Evolutionary conservation across 768 basidiomycete species (phyloP), one percentile per base, ranked within the genome.

Genomic region (Termitomyces sp.): DNA sequence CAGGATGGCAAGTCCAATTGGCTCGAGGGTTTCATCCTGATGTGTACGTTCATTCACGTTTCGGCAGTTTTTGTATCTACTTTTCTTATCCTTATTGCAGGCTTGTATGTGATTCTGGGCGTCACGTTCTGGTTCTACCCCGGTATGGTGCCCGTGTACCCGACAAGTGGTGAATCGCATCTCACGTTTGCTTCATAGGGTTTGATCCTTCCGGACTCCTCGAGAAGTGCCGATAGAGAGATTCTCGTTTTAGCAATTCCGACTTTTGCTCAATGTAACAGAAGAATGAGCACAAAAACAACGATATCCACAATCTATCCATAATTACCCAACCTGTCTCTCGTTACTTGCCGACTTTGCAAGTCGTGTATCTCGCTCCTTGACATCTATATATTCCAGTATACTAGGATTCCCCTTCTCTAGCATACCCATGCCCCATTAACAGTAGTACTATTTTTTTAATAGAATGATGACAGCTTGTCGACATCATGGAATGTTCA

Each of bases 1-100:
- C 81, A 84, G 50, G 95, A 97, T 63, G 93, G 93, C 13, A 89
- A 85, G 67, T 90, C 87, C 30, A 96, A 95, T 69, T 97, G 94
- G 77, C 77, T 97, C n/a, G 94, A 96, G 70, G 92, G 91, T 3
- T 76, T 79, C 64, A 72, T 81, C 36, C 63, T 93, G 24, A 86
- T 89, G 77, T 81, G 86, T 84, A 69, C 60, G 81, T 73, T 3
- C 36, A 46, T 46, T 30, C 26, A 38, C 43, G 26, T 30, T 49
- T 51, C 35, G 13, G 14, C 8, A 38, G n/a, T 52, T n/a, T n/a
- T n/a, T n/a, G n/a, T n/a, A n/a, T n/a, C n/a, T n/a, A n/a, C n/a
- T n/a, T 26, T 26, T 26, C 4, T 26, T 26, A 1, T 36, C 40
- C 9, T 46, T 22, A 40, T 24, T 7, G 46, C 26, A 87, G 85